phyloP scores from a whole-genome alignment of 805 yeast genomes.

The Candida ovalis region DNA sequence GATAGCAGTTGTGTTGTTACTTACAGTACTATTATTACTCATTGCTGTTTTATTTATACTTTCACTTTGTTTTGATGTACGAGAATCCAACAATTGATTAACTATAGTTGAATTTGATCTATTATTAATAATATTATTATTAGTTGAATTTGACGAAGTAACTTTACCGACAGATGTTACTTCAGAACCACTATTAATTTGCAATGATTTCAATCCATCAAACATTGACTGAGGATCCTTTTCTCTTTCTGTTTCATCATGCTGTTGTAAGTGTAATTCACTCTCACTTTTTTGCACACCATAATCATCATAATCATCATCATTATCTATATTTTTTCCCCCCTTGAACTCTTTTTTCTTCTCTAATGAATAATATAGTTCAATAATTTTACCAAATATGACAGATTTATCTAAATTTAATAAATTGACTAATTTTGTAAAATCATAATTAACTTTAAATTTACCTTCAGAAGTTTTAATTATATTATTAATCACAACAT shows the following conservation, averaged over 20 bases:
- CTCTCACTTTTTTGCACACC: no score
- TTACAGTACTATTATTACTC: no score
- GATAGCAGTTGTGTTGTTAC: background rate
- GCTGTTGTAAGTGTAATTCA: no score
- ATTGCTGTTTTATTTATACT: background rate
- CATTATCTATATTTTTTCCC: no score
- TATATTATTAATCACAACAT: slow-evolving; percentile 8
- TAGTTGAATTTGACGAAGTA: background rate
- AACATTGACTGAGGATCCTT: no score
- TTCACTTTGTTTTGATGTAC: background rate
- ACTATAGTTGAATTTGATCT: slow-evolving; percentile 6
- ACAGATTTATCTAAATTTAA: slow-evolving; percentile 11
- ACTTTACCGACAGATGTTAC: background rate
- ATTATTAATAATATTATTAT: background rate
- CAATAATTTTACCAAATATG: slow-evolving; percentile 24
- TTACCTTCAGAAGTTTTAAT: slow-evolving; percentile 14
- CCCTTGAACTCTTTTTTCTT: no score
- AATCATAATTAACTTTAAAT: slow-evolving; percentile 17
- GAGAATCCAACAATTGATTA: background rate
- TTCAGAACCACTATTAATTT: background rate
- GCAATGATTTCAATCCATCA: no score
- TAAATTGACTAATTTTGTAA: slow-evolving; percentile 15
- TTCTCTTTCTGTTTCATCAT: no score
- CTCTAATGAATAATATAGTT: slow-evolving; percentile 17
- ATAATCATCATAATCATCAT: no score